Percentiles rank a stretch among this genome's conserved stretches.
These are phyloP conservation scores for Nitzschia inconspicua DNA, from an alignment of 108 stramenopile genomes.

Conservation along the genomic window DNA sequence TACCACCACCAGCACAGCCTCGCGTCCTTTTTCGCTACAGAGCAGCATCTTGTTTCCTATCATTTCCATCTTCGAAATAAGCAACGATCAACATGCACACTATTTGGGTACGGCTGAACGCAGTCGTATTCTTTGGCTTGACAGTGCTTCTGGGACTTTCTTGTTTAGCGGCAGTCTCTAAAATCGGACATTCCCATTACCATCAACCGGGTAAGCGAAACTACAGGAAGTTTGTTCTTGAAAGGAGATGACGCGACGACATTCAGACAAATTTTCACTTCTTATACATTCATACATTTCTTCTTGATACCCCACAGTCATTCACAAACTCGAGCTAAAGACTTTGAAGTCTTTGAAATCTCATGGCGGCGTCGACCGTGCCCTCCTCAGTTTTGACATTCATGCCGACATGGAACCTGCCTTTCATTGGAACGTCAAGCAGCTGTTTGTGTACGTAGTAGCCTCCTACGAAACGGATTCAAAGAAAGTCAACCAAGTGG, in stretches of 20 bases:
- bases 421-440: conserved; percentile 99
- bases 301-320: conserved; percentile 27
- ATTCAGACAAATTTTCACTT: background rate
- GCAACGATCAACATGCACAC: conserved; percentile 90
- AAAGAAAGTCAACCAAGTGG: conserved; percentile 88
- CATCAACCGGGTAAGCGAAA: conserved; percentile 60
- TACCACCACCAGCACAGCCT: too few species aligned
- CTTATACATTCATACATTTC: background rate
- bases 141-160: conserved; percentile 91
- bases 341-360: conserved; percentile 79
- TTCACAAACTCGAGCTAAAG: conserved; percentile 69
- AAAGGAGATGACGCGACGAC: background rate
- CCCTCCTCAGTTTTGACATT: conserved; percentile 90
- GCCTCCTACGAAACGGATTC: conserved; percentile 82
- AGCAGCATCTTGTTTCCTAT: too few species aligned
- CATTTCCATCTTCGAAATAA: too few species aligned
- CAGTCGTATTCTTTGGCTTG: conserved; percentile 97
- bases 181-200: conserved; percentile 53
- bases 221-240: background rate
- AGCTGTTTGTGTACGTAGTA: conserved; percentile 91
- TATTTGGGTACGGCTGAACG: conserved; percentile 96
- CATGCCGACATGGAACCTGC: conserved; percentile 92
- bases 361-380: conserved; percentile 92
- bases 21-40: too few species aligned
- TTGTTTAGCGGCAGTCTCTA: conserved; percentile 82